Conservation (phyloP, 2,329 filamentous ascomycete species). For the Talaromyces sp. region DNA sequence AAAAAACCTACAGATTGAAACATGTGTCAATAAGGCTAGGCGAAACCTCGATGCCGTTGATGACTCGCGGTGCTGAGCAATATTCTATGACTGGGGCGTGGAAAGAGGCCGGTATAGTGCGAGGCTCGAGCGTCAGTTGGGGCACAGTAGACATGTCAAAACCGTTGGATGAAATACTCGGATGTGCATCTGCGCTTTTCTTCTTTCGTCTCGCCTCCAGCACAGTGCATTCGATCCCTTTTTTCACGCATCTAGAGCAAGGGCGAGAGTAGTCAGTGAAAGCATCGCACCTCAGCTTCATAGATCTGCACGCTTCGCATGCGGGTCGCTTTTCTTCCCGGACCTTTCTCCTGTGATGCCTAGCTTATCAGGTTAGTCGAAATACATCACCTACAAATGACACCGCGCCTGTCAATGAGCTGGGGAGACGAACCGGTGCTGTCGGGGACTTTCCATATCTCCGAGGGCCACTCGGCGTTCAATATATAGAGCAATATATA, state of each 20-base stretch:
- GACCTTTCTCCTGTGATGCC: not conserved
- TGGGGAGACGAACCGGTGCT: not conserved
- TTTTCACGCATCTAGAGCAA: not conserved
- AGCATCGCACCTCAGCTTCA: not conserved
- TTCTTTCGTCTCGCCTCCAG: not conserved
- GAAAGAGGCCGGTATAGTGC: not conserved
- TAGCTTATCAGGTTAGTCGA: not conserved
- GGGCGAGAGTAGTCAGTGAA: not conserved
- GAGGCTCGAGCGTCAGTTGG: not conserved
- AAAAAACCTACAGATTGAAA: not conserved
- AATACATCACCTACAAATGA: not conserved
- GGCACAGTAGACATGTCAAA: not conserved
- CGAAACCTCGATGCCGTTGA: not conserved
- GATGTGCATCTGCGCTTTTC: not conserved
- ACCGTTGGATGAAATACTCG: not conserved
- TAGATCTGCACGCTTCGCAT: not conserved
- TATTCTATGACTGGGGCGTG: not conserved
- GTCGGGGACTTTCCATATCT: not conserved
- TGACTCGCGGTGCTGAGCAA: not conserved
- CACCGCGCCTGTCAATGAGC: not conserved
- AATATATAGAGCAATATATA: not conserved
- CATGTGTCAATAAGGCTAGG: not conserved
- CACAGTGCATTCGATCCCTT: not conserved
- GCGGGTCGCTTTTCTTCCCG: not conserved
- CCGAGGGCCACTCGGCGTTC: not conserved